Evolutionary conservation across 352 stramenopile species (phyloP), one percentile per base, ranked within the genome.

Genomic region (Albugo candida): DNA sequence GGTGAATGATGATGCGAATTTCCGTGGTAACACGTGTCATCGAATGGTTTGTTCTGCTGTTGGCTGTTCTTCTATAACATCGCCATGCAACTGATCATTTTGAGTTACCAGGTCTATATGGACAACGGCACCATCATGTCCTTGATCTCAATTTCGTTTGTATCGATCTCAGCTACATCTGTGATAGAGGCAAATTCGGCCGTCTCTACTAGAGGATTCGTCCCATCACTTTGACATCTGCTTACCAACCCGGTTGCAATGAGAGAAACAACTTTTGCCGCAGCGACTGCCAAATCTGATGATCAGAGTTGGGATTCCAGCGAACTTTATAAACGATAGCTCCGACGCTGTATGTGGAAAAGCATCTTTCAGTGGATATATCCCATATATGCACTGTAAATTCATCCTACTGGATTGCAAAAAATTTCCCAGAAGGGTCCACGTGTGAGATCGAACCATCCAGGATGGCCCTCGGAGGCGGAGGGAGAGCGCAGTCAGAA

Each of bases 241-340:
- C 88, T 93, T 53, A 84, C 93, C 6, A 92, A 97, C 58, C 91
- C 88, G 11, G 93, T 97, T 17, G 85, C 83, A 58, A 98, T 91
- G 40, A 92, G 44, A 16, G 89, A 82, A 13, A 92, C 73, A 60
- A 86, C 87, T 61, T 89, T 89, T 21, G 65, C 93, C 27, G 85
- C 77, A 1, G 83, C 86, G 13, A 95, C 94, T 4, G 96, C 76
- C 14, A 99, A 48, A 97, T 67, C 58, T 98, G 86, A 61, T 98
- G 87, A 47, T 93, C 78, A 20, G 74, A 66, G 64, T 98, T 96
- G 41, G 95, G 93, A 67, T 98, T 98, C 94, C 94, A 99, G 57
- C 87, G 75, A 12, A 98, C 45, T 46, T 92, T 86, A 41, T 92
- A 67, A 21, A 98, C 79, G 54, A 93, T 79, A 17, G 64, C 73